These are phyloP conservation scores for Syncephalastrum sp. DNA, from an alignment of 371 early-diverging fungal genomes.

Conservation along the genomic window DNA sequence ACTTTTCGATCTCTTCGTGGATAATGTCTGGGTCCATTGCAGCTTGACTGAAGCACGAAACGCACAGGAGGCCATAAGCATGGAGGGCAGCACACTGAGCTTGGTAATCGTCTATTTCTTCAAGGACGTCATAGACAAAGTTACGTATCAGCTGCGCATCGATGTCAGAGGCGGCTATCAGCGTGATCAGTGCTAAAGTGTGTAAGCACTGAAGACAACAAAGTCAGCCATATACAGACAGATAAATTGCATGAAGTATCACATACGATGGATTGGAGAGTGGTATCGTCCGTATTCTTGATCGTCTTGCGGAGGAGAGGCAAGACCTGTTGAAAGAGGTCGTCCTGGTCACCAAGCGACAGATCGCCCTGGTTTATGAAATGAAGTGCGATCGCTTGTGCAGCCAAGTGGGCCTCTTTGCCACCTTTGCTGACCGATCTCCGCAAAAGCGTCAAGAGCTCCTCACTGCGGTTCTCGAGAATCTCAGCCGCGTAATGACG, in stretches of 20 bases:
- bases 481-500: slow-evolving; percentile 31
- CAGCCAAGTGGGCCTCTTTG: slow-evolving; percentile 62
- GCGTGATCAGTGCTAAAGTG: slow-evolving; percentile 58
- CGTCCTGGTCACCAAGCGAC: slow-evolving; percentile 50
- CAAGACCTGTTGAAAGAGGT: slow-evolving; percentile 54
- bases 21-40: slow-evolving; percentile 36
- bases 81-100: slow-evolving; percentile 42
- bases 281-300: slow-evolving; percentile 37
- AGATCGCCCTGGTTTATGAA: slow-evolving; percentile 69
- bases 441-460: slow-evolving; percentile 55
- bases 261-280: slow-evolving; percentile 34
- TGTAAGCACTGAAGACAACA: slow-evolving; percentile 32
- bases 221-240: background rate
- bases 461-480: slow-evolving; percentile 31
- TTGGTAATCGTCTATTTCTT: slow-evolving; percentile 30
- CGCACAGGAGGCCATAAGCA: slow-evolving; percentile 52
- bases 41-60: slow-evolving; percentile 46
- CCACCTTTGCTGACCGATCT: slow-evolving; percentile 55
- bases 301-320: slow-evolving; percentile 48
- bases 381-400: slow-evolving; percentile 57
- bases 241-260: background rate
- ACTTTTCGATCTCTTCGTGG: slow-evolving; percentile 54
- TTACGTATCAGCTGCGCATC: slow-evolving; percentile 46
- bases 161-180: slow-evolving; percentile 61
- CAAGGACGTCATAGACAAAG: slow-evolving; percentile 40